Percentiles rank a stretch among this genome's conserved stretches.
Conservation (phyloP, 345 rosid genomes). For the Sisymbrium altissimum region DNA sequence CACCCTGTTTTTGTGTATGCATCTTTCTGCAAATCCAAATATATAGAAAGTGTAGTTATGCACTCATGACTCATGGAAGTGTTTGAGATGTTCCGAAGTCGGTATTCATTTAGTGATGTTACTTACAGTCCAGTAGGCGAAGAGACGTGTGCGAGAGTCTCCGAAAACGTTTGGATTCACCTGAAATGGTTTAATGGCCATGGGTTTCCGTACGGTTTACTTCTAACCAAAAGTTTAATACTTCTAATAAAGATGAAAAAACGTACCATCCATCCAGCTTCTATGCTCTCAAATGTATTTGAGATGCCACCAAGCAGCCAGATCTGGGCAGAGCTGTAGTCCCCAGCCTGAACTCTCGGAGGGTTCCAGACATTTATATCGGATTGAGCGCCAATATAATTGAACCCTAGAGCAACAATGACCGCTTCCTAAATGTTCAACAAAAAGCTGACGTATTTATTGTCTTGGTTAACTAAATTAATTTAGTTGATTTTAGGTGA, state of each 20-base stretch:
- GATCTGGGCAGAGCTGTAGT: constrained; percentile 42
- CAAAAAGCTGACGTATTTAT: background rate
- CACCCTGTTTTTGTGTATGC: constrained; percentile 33
- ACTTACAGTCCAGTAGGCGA: constrained; percentile 38
- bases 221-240: background rate
- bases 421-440: constrained; percentile 31
- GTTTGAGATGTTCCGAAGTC: background rate
- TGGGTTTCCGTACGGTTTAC: background rate
- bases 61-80: background rate
- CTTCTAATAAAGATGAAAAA: background rate
- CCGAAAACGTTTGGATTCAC: constrained; percentile 34
- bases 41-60: background rate
- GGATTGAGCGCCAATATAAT: constrained; percentile 38
- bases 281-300: constrained; percentile 33
- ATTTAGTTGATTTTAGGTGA: background rate
- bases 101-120: background rate
- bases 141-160: constrained; percentile 30
- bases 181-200: constrained; percentile 2
- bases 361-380: constrained; percentile 59
- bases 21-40: constrained; percentile 27
- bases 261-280: constrained; percentile 51
- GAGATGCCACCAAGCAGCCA: constrained; percentile 41
- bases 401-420: constrained; percentile 32
- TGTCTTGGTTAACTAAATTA: background rate
- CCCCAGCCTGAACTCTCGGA: constrained; percentile 17